Evolutionary conservation across 495 filamentous ascomycete genomes (phyloP), one percentile per base, ranked within the genome.

Genomic region (Jackrogersella multiformis): DNA sequence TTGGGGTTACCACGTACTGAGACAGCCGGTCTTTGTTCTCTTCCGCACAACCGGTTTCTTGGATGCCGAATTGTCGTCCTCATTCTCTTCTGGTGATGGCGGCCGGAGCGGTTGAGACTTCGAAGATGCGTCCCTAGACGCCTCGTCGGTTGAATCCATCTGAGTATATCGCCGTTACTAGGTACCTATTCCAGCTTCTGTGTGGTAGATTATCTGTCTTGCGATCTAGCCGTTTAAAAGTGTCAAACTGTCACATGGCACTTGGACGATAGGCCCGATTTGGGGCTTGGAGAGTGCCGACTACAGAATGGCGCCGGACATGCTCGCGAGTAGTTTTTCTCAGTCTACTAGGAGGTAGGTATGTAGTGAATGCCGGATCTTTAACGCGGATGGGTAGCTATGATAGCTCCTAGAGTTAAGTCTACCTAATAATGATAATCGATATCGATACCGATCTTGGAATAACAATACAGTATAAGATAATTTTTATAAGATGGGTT

Each of bases 21-120:
- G 81, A 77, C 95, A 99, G 21, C 95, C 95, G 1, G 95, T 97
- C 79, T 99, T 99, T 36, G 95, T 97, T 70, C 95, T 85, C 75
- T 92, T 97, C 69, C 90, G 82, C n/a, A 76, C 76, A 10, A 70
- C 36, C 9, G 68, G 32, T 56, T 76, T 81, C 55, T 75, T 80
- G 3, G 70, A 57, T 39, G 57, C 61, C 34, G 67, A 57, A 36
- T 77, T 74, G n/a, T 72, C 75, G 12, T 74, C 63, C 51, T 64
- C 69, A 18, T 53, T 55, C 28, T 71, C 72, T 34, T 68, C 70
- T 26, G 69, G 60, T 12, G 71, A 71, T 23, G 69, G 35, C 7
- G 69, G 60, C 54, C 67, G 59, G 12, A 42, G 71, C 45, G 63
- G 55, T 12, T 62, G 64, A 34, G 71, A 38, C 24, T 71, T 52